Conservation (phyloP, 2,329 filamentous ascomycete genomes). For the Fusarium sp. region DNA sequence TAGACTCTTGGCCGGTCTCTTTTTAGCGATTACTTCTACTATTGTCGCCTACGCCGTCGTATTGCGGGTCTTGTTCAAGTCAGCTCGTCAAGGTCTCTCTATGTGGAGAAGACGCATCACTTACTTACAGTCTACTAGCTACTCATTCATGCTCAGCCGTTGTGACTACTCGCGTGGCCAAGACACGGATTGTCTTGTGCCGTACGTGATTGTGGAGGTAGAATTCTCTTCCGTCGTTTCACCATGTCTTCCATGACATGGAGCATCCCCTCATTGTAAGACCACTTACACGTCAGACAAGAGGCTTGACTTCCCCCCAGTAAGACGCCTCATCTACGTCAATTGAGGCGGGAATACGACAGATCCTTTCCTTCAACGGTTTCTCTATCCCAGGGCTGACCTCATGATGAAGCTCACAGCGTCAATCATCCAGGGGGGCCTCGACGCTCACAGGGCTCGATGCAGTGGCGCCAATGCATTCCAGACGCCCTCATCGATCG, state of each 20-base stretch:
- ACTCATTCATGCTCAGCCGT: not conserved
- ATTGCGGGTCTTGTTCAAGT: not conserved
- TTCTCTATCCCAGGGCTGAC: not conserved
- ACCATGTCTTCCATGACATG: not conserved
- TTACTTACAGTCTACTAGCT: not conserved
- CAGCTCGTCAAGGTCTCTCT: not conserved
- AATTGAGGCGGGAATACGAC: not conserved
- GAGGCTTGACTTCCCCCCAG: not conserved
- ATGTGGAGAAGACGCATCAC: not conserved
- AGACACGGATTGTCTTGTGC: not conserved
- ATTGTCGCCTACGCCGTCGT: not conserved
- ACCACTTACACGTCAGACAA: not conserved
- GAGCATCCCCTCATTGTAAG: not conserved
- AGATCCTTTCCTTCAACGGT: not conserved
- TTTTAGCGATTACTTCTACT: not conserved
- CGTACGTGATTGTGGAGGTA: not conserved
- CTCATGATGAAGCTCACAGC: not conserved
- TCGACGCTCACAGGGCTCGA: not conserved
- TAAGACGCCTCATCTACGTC: slow-evolving; percentile 13
- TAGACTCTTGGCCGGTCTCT: not conserved
- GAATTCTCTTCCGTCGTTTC: not conserved
- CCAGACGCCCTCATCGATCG: not conserved
- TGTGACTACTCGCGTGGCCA: not conserved
- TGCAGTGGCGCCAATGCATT: slow-evolving; percentile 22
- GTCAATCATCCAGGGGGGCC: not conserved